Conservation (phyloP, 2,329 filamentous ascomycete genomes). For the Albifimbria verrucaria region DNA sequence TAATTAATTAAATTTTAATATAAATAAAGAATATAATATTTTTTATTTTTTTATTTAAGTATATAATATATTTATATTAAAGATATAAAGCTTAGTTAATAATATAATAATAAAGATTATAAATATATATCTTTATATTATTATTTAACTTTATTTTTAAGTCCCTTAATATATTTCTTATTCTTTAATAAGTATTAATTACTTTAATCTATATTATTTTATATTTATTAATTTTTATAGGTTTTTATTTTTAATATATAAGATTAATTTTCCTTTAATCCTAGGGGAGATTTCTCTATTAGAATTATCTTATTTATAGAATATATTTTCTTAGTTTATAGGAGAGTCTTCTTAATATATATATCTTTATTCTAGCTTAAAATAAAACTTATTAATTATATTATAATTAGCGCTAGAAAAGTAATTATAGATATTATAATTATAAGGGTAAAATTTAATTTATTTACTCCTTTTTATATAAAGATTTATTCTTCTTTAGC, state of each 20-base stretch:
- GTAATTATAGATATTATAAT: not conserved
- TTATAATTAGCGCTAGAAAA: not conserved
- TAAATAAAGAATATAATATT: not conserved
- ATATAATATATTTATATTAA: not conserved
- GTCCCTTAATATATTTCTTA: not conserved
- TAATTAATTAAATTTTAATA: not conserved
- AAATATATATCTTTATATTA: not conserved
- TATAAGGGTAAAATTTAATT: not conserved
- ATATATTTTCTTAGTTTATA: not conserved
- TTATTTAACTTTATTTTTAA: not conserved
- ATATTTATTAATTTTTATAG: not conserved
- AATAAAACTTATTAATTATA: conserved; percentile 1
- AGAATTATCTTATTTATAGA: no score
- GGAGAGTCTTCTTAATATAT: not conserved
- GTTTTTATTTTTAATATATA: not conserved
- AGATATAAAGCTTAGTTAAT: not conserved
- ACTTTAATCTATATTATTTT: not conserved
- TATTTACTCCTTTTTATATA: not conserved
- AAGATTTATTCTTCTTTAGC: no score
- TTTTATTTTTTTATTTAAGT: not conserved
- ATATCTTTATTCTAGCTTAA: not conserved
- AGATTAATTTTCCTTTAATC: not conserved
- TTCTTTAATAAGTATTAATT: not conserved
- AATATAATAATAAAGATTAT: not conserved
- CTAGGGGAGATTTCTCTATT: not conserved